These are phyloP conservation scores for Oryza rufipogon DNA, from an alignment of 176 grass and related monocot genomes.

Conservation along the genomic window DNA sequence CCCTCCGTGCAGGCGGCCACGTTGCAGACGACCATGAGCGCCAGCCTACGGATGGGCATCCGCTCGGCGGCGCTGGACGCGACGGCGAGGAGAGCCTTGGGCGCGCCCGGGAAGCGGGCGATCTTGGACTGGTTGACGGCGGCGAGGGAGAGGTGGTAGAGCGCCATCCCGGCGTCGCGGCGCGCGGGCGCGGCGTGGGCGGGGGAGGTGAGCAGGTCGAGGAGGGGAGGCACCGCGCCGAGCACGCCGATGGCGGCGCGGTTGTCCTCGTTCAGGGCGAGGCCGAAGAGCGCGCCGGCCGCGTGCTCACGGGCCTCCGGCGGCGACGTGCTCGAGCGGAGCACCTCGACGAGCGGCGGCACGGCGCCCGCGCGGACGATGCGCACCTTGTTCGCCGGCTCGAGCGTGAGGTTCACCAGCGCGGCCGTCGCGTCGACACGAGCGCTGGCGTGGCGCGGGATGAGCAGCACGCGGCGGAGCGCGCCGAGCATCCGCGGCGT, in stretches of 20 bases:
- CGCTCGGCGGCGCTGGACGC: constrained; percentile 39
- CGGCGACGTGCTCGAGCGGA: constrained; percentile 29
- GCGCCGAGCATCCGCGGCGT: constrained; percentile 61
- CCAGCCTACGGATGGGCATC: constrained; percentile 49
- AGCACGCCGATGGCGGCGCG: constrained; percentile 90
- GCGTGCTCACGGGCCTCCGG: constrained; percentile 77
- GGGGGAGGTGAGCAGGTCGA: constrained; percentile 60
- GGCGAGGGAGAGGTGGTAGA: constrained; percentile 82
- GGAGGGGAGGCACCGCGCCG: constrained; percentile 67
- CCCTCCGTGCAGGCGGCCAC: constrained; percentile 65
- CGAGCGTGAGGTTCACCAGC: constrained; percentile 82
- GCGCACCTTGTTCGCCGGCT: constrained; percentile 66
- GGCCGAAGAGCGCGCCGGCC: constrained; percentile 75
- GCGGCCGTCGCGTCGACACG: constrained; percentile 58
- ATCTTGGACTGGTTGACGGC: constrained; percentile 76
- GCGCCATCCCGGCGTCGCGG: constrained; percentile 76
- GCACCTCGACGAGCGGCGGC: constrained; percentile 68
- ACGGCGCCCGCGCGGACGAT: constrained; percentile 75
- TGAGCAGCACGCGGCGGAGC: constrained; percentile 56
- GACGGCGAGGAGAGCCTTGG: constrained; percentile 54
- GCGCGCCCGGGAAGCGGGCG: constrained; percentile 54
- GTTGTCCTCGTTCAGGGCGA: constrained; percentile 78
- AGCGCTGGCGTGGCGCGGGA: constrained; percentile 40
- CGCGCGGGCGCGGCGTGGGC: constrained; percentile 44
- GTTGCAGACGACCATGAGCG: constrained; percentile 88